Evolutionary conservation across 441 rosid genomes (phyloP).

Genomic region (Codiaeum variegatum): DNA sequence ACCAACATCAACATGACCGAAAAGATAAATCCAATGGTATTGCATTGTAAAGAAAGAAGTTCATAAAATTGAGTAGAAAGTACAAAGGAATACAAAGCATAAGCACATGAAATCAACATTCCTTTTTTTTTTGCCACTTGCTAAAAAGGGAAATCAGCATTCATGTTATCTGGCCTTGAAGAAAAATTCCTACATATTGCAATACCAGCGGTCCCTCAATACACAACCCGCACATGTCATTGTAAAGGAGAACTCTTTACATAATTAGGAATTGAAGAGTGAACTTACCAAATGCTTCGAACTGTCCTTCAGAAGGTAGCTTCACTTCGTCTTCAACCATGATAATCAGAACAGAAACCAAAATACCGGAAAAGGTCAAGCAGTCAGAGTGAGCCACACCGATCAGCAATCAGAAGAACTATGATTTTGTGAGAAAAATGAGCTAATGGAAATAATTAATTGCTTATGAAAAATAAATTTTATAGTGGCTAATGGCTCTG

Average conservation of each 20-base stretch:
- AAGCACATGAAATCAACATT: not conserved
- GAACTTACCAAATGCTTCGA: conserved; percentile 77
- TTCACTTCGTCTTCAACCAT: conserved; percentile 58
- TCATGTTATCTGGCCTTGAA: not conserved
- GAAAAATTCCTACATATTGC: too few species aligned
- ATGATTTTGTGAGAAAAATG: not conserved
- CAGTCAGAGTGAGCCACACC: not conserved
- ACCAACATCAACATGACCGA: not conserved
- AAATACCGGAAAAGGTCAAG: not conserved
- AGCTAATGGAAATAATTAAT: not conserved
- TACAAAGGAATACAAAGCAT: not conserved
- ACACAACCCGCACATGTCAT: not conserved
- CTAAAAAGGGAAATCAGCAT: not conserved
- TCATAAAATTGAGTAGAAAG: not conserved
- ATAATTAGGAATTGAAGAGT: not conserved
- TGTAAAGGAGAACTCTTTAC: not conserved
- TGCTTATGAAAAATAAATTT: not conserved
- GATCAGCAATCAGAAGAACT: not conserved
- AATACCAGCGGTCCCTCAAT: too few species aligned
- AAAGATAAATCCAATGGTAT: not conserved
- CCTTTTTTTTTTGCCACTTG: too few species aligned
- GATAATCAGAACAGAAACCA: conserved; percentile 14
- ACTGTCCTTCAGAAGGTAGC: conserved; percentile 65
- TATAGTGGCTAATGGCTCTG: not conserved
- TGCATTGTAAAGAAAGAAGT: not conserved